A percentile compares a stretch with the other conserved stretches of the same genome.
phyloP scores from a whole-genome alignment of 2,329 filamentous ascomycete genomes.

The Decorospora gaudefroyi region DNA sequence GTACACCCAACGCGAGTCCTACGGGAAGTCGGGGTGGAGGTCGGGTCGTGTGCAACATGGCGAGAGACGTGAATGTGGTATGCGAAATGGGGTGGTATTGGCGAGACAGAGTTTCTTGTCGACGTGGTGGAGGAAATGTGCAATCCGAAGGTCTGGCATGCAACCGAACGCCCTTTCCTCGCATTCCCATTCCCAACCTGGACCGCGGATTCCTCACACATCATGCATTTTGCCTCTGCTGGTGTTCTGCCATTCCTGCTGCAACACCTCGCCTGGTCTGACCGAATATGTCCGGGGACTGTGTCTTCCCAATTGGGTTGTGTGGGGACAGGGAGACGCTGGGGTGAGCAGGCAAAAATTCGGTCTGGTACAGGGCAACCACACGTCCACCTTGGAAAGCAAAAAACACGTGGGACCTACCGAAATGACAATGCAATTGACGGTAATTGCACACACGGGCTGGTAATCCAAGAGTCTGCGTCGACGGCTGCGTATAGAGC shows the following conservation, averaged over 20 bases:
- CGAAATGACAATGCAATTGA: constrained; percentile 17
- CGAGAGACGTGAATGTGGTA: constrained; percentile 13
- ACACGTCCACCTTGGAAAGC: constrained; percentile 14
- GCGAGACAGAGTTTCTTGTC: constrained; percentile 18
- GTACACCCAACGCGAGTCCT: constrained; percentile 1
- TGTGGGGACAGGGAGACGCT: neutral
- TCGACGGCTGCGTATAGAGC: constrained; percentile 48
- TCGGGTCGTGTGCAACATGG: neutral
- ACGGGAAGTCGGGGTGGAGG: constrained; percentile 5
- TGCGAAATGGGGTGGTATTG: constrained; percentile 15
- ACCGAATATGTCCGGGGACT: neutral
- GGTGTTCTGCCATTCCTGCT: neutral
- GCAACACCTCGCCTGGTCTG: neutral
- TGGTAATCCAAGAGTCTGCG: constrained; percentile 31
- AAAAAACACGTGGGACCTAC: constrained; percentile 31
- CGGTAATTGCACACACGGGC: constrained; percentile 35
- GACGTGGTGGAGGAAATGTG: constrained; percentile 13
- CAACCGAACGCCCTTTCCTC: constrained; percentile 13
- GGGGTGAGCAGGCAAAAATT: constrained; percentile 2
- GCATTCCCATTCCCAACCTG: constrained; percentile 4
- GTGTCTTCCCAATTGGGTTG: constrained; percentile 1
- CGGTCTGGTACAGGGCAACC: constrained; percentile 3
- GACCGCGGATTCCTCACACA: constrained; percentile 3
- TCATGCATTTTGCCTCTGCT: constrained; percentile 1
- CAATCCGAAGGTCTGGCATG: constrained; percentile 14